Conservation (phyloP, 2,329 filamentous ascomycete genomes). For the Penicillium aurantiogriseum region DNA sequence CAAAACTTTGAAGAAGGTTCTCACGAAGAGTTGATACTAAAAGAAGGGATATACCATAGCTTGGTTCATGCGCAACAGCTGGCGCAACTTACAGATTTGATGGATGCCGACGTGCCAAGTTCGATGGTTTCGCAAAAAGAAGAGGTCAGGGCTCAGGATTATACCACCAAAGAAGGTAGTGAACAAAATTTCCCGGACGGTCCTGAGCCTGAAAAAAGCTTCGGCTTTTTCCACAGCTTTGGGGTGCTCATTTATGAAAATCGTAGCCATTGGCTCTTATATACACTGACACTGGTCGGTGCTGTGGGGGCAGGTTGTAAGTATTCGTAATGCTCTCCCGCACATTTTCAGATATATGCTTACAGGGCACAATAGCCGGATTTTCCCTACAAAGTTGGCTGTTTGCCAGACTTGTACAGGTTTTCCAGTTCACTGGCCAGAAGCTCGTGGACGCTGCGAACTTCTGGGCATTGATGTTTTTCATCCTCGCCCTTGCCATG, state of each 20-base stretch:
- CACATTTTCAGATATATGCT: background rate
- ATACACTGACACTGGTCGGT: background rate
- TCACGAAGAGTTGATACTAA: slow-evolving; percentile 67
- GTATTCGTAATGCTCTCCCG: background rate
- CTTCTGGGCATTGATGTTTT: slow-evolving; percentile 58
- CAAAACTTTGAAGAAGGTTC: slow-evolving; percentile 70
- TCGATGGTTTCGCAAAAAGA: background rate
- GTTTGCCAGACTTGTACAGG: slow-evolving; percentile 50
- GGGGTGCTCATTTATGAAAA: background rate
- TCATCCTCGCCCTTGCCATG: slow-evolving; percentile 52
- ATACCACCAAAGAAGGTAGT: background rate
- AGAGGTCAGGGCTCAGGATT: background rate
- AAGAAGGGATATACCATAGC: slow-evolving; percentile 63
- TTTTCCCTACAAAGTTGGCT: slow-evolving; percentile 43
- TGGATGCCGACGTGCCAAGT: background rate
- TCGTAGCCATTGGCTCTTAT: slow-evolving; percentile 3
- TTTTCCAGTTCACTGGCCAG: slow-evolving; percentile 46
- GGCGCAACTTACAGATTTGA: slow-evolving; percentile 13
- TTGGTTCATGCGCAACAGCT: slow-evolving; percentile 56
- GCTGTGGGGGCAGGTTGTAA: slow-evolving; percentile 7
- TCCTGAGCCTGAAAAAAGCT: background rate
- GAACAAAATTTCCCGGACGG: background rate
- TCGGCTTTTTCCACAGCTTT: background rate
- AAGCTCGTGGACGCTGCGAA: slow-evolving; percentile 45
- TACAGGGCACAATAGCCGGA: slow-evolving; percentile 15